Percentiles rank a stretch among this genome's conserved stretches.
phyloP scores from a whole-genome alignment of 2,329 filamentous ascomycete species.

The Pestalotiopsis sp. region DNA sequence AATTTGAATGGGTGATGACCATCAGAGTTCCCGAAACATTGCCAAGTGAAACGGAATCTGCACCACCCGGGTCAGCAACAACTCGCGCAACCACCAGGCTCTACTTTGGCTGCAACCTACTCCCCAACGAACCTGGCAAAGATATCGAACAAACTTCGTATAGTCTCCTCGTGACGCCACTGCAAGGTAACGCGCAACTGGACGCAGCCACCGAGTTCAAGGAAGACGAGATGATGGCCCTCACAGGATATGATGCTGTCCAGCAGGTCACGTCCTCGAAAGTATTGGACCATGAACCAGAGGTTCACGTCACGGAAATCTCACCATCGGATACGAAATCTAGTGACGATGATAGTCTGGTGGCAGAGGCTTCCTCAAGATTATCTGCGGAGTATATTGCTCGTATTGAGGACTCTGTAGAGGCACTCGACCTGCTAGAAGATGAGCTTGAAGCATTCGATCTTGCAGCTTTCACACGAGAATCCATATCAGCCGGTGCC shows the following conservation, averaged over 20 bases:
- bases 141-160: conserved; percentile 40
- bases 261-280: conserved; percentile 22
- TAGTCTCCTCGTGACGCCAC: conserved; percentile 41
- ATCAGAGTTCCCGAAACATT: conserved; percentile 18
- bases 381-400: conserved; percentile 35
- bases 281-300: conserved; percentile 9
- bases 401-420: conserved; percentile 66
- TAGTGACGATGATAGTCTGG: conserved; percentile 36
- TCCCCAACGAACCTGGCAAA: conserved; percentile 37
- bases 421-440: conserved; percentile 63
- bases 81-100: conserved; percentile 29
- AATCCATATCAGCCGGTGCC: conserved; percentile 21
- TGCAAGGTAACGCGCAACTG: conserved; percentile 27
- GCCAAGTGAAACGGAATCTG: neutral
- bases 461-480: conserved; percentile 27
- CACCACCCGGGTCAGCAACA: conserved; percentile 9
- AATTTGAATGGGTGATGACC: conserved; percentile 34
- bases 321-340: conserved; percentile 26
- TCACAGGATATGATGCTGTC: conserved; percentile 15
- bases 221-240: conserved; percentile 23
- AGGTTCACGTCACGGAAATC: conserved; percentile 17
- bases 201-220: conserved; percentile 8
- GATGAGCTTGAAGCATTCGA: conserved; percentile 61
- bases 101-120: conserved; percentile 56
- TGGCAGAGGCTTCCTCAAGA: conserved; percentile 37